phyloP scores from a whole-genome alignment of 2,329 filamentous ascomycete genomes.

The Chrysoporthe deuterocubensis region DNA sequence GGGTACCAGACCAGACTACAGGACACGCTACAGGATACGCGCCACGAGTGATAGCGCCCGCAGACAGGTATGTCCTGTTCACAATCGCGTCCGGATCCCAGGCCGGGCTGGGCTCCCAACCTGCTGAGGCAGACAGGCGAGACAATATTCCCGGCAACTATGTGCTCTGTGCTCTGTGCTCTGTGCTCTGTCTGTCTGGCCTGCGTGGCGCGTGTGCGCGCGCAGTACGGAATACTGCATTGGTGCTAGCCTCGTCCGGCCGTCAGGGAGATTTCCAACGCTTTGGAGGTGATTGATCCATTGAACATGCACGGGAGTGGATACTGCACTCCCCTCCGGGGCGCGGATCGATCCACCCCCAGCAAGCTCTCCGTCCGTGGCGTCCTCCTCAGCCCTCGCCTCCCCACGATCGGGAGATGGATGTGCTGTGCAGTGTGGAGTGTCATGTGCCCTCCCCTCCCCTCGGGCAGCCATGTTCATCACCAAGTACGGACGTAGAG shows the following conservation, averaged over 20 bases:
- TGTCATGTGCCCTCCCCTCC: neutral
- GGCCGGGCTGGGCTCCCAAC: no score
- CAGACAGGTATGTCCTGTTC: no score
- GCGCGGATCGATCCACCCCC: no score
- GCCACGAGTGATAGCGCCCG: no score
- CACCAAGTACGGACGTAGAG: neutral
- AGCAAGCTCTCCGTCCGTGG: neutral
- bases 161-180: no score
- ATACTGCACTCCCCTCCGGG: neutral
- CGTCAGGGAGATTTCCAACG: neutral
- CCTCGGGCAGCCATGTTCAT: neutral
- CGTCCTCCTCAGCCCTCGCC: neutral
- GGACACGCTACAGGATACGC: no score
- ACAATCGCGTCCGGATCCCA: no score
- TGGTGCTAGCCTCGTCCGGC: neutral
- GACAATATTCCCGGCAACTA: no score
- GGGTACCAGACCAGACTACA: no score
- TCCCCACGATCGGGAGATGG: neutral
- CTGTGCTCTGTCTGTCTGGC: no score
- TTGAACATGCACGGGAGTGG: neutral
- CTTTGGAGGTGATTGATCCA: neutral
- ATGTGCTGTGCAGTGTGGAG: neutral
- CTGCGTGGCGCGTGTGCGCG: neutral
- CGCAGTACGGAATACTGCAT: slow-evolving; percentile 1
- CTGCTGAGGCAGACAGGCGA: no score